Evolutionary conservation across 352 stramenopile species (phyloP), one percentile per base, ranked within the genome.

Genomic region (Phytophthora boehmeriae): DNA sequence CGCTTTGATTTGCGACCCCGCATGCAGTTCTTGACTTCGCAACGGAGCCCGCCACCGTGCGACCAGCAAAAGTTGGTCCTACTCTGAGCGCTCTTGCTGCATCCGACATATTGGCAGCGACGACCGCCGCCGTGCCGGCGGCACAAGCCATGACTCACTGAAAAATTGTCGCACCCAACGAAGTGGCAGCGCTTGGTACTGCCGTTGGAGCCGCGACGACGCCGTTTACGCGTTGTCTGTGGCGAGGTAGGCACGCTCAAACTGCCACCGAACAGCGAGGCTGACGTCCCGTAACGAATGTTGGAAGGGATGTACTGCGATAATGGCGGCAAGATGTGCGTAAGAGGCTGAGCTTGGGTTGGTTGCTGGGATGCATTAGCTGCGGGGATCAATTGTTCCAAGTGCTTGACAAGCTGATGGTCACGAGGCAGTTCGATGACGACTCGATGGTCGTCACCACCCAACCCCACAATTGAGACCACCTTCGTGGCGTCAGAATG

Each of bases 31-130:
- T 78, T 65, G 11, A 79, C 75, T 52, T 85, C 75, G 42, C 80
- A 89, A 6, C 78, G 77, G 49, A 83, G 75, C 13, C 80, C 78
- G 9, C 80, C 80, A 16, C 80, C 80, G 55, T 89, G 77, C 3
- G 73, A 63, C 73, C 79, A 86, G 51, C 80, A 89, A 27, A 75
- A 80, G 13, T 80, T 64, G 17, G 76, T 82, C 14, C 73, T 64
- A 28, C 76, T 83, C 46, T 88, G 78, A 17, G 78, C 76, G 10
- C 78, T 73, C 30, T 86, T 83, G 8, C 54, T 47, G 64, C 80
- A 90, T 1, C 69, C 74, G 2, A 46, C 23, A 20, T 75, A 52
- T 32, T 78, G 74, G 36, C 80, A 90, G 14, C 75, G 71, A 47
- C 76, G 76, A 13, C 80, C 80, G 10, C 80, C 80, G 9, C 78